Conservation (phyloP, 1,139 yeast genomes). For the Ogataea hybrid region DNA sequence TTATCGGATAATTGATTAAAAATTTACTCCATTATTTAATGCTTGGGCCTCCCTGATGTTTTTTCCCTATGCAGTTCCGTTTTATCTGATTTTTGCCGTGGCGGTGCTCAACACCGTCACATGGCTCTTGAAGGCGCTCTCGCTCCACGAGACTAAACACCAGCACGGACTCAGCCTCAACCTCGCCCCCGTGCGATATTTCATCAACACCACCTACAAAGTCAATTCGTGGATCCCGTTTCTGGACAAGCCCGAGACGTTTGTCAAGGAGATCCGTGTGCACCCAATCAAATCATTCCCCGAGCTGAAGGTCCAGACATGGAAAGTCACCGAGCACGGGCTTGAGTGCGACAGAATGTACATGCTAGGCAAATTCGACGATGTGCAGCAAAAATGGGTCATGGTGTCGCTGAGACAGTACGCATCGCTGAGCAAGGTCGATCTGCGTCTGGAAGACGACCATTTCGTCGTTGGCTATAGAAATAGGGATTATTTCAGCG, state of each 20-base stretch:
- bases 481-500: constrained; percentile 12
- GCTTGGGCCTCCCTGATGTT: too few species aligned
- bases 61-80: too few species aligned
- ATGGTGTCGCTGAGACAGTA: constrained; percentile 22
- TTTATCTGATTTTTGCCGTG: not conserved
- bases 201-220: constrained; percentile 14
- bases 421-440: constrained; percentile 16
- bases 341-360: constrained; percentile 27
- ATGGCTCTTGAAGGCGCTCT: constrained; percentile 1
- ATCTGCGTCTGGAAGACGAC: constrained; percentile 14
- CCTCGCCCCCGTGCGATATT: constrained; percentile 1
- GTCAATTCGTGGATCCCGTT: constrained; percentile 10
- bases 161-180: constrained; percentile 12
- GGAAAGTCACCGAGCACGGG: constrained; percentile 24
- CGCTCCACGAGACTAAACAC: constrained; percentile 13
- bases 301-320: constrained; percentile 18
- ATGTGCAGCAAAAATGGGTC: constrained; percentile 5
- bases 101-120: constrained; percentile 5
- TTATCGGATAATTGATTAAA: too few species aligned
- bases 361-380: constrained; percentile 19
- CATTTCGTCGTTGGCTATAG: constrained; percentile 13
- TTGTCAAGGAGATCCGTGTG: constrained; percentile 15
- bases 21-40: too few species aligned
- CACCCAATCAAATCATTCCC: constrained; percentile 26
- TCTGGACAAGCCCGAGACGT: not conserved